Base-by-base conservation (phyloP, 345 rosid genomes). In the Camelina sativa region DNA sequence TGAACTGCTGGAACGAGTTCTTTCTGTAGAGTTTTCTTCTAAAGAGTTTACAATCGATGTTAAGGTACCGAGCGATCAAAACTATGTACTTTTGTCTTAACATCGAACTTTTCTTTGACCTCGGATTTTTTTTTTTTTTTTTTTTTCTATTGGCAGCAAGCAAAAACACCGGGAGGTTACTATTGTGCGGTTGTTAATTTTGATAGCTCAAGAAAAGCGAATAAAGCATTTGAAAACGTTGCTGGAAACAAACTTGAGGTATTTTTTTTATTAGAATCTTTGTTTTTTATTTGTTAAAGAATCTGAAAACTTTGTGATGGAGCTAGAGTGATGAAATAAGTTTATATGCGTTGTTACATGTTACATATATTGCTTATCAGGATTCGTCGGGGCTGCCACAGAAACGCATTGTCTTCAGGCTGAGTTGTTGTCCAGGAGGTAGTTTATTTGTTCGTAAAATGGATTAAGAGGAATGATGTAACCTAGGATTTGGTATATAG, bases 301-400 rank as follows among this genome's bases (percentile, higher is more conserved):
- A 8, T 6, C 5, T 0, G 7, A 7, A n/a, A 50, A 62, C 28
- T 35, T 25, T 48, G 38, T 47, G 51, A 47, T 9, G 8, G 35
- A 32, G 34, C 38, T 13, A 38, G 37, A 50, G 51, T 38, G 9
- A 38, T 7, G 43, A 50, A 48, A 37, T 34, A 47, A 61, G 9
- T 7, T 37, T 22, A 0, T 15, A 12, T 17, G 35, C 35, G 35
- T 6, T 32, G 8, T 32, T 25, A 25, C 28, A 25, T 20, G n/a
- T n/a, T n/a, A n/a, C n/a, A 9, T 48, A 37, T 52, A 40, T 40
- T 35, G 11, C 11, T 11, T 60, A 61, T 9, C 69, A 92, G 98
- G 98, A 92, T 76, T 75, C 81, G 6, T 75, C 28, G 43, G 98
- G 98, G 7, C 77, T 80, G 62, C 83, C 77, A 3, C 90, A 90